Evolutionary conservation across 2,329 filamentous ascomycete species (phyloP), one percentile per base, ranked within the genome.

Genomic region (Microsporum ferrugineum): DNA sequence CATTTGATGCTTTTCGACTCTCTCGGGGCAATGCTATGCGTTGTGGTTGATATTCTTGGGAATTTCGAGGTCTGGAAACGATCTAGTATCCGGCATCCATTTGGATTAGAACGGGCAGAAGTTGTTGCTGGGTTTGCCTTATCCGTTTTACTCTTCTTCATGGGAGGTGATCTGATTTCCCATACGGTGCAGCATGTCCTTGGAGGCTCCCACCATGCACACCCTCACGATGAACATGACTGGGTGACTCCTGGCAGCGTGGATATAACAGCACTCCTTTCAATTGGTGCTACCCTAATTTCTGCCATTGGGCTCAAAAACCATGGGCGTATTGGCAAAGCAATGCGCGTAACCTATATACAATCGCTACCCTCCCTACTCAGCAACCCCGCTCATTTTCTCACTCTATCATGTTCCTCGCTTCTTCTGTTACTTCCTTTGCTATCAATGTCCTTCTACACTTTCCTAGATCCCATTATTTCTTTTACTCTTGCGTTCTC

Each of bases 21-120:
- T 6, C 84, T 95, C 1, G 94, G 91, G 38, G 94, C 94, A 3
- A 86, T 91, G 56, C 84, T 97, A 3, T 97, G 92, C 72, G 91
- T 96, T 2, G 86, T 84, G 10, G 92, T 97, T 55, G 94, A 99
- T 70, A 89, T 97, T 1, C 83, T 96, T 56, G 86, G 89, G 58
- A 99, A 99, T 73, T 99, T 99, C 69, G 94, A 99, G 72, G 91
- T 97, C 45, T 99, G 94, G 94, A 89, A 90, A 65, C 84, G 92
- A 55, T 92, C 89, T 67, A 95, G 87, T 66, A 88, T 99, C 67
- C 86, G 91, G 29, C 91, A 99, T 74, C 94, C 94, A 0, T 99
- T 99, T 71, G 91, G 83, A 2, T 82, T 99, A 29, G 90, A 96
- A 76, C 84, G 94, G 60, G 88, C 89, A 62, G 94, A 99, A 74